phyloP scores from a whole-genome alignment of 2,329 filamentous ascomycete species.

The Phialophora chinensis region DNA sequence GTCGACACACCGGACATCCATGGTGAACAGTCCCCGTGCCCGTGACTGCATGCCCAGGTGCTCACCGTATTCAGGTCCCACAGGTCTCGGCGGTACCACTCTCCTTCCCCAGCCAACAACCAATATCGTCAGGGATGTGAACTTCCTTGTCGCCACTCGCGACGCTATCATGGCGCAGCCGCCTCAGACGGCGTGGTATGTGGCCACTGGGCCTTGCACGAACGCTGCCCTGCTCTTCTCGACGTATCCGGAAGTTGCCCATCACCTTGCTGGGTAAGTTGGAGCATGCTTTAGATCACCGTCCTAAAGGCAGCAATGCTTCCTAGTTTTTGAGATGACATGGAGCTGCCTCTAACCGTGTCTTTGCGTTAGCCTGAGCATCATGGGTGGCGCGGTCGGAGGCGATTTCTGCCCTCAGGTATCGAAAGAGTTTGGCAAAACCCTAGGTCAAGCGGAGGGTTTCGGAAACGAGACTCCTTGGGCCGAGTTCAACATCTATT shows the following conservation, averaged over 20 bases:
- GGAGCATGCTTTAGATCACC: background rate
- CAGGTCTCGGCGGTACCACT: constrained; percentile 84
- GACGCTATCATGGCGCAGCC: constrained; percentile 54
- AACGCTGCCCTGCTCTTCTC: constrained; percentile 81
- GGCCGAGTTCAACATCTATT: constrained; percentile 88
- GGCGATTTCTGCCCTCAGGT: constrained; percentile 74
- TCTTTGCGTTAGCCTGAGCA: constrained; percentile 59
- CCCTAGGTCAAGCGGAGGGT: constrained; percentile 40
- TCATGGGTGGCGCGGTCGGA: constrained; percentile 92
- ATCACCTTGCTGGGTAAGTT: constrained; percentile 70
- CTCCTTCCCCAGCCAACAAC: constrained; percentile 72
- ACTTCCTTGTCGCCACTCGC: constrained; percentile 68
- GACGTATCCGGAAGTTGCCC: constrained; percentile 72
- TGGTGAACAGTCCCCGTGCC: constrained; percentile 54
- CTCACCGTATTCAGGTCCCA: constrained; percentile 58
- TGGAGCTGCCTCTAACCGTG: background rate
- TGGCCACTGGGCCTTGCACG: constrained; percentile 85
- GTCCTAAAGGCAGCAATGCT: background rate
- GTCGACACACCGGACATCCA: constrained; percentile 85
- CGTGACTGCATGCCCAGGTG: background rate
- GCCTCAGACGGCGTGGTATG: constrained; percentile 74
- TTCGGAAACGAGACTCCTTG: constrained; percentile 66
- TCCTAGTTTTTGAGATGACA: background rate
- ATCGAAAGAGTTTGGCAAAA: constrained; percentile 68
- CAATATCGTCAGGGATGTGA: constrained; percentile 65